Evolutionary conservation across 2,329 filamentous ascomycete genomes (phyloP).

Genomic region (Akanthomyces muscarius): DNA sequence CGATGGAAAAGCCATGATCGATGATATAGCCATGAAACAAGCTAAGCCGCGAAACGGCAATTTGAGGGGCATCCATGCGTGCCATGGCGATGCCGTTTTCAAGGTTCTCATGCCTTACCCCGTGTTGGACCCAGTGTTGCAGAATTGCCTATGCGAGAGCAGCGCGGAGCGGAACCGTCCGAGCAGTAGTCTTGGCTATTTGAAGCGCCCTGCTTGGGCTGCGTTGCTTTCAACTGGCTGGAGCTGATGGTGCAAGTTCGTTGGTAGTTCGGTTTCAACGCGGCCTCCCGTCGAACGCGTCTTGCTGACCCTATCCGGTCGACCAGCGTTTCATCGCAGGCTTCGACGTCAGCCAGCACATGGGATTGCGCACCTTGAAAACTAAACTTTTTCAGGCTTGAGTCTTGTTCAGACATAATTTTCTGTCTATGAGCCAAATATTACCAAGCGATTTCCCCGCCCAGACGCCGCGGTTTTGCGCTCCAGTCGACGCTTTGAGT

Average conservation of each 20-base stretch:
- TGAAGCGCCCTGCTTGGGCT: background rate
- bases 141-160: slow-evolving; percentile 7
- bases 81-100: slow-evolving; percentile 2
- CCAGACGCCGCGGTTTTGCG: background rate
- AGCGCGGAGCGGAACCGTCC: slow-evolving; percentile 4
- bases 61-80: slow-evolving; percentile 9
- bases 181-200: background rate
- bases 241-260: background rate
- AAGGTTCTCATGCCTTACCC: slow-evolving; percentile 14
- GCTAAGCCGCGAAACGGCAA: slow-evolving; percentile 11
- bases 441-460: background rate
- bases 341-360: background rate
- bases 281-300: background rate
- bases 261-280: background rate
- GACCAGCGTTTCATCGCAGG: background rate
- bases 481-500: background rate
- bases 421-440: background rate
- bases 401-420: background rate
- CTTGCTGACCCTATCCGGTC: background rate
- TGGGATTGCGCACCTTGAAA: background rate
- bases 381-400: background rate
- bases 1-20: background rate
- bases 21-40: slow-evolving; percentile 2
- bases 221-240: background rate
- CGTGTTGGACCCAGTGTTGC: slow-evolving; percentile 17